These are phyloP conservation scores for Odontarrhena argentea DNA, from an alignment of 345 rosid genomes.

Conservation along the genomic window DNA sequence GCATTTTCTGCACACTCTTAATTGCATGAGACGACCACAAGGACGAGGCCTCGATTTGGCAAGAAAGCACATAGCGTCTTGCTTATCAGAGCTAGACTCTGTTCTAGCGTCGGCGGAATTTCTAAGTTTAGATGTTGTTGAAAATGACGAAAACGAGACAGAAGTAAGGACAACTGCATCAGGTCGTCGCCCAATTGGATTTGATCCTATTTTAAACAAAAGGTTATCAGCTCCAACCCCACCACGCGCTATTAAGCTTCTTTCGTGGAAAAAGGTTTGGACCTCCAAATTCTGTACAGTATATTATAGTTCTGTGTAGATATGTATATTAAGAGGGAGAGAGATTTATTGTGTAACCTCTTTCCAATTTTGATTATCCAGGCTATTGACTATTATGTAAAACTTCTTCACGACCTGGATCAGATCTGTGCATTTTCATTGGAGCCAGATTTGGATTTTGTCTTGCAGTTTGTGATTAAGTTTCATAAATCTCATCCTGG, in stretches of 20 bases:
- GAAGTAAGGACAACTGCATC: constrained; percentile 89
- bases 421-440: constrained; percentile 67
- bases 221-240: constrained; percentile 93
- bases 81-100: constrained; percentile 74
- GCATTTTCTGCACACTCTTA: constrained; percentile 89
- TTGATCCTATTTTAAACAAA: constrained; percentile 84
- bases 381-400: constrained; percentile 85
- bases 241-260: constrained; percentile 87
- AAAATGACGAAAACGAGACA: constrained; percentile 44
- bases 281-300: constrained; percentile 18
- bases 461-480: constrained; percentile 71
- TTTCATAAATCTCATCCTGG: constrained; percentile 93
- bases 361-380: constrained; percentile 45
- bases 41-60: constrained; percentile 95
- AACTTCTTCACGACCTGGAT: constrained; percentile 93
- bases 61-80: constrained; percentile 79
- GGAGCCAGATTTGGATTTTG: constrained; percentile 69
- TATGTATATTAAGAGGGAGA: background rate
- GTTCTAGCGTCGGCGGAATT: constrained; percentile 59
- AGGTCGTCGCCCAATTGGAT: constrained; percentile 77
- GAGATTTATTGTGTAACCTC: constrained; percentile 28
- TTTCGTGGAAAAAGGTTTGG: constrained; percentile 83
- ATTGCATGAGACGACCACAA: constrained; percentile 87
- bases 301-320: background rate
- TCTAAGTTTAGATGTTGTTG: constrained; percentile 44